These are phyloP conservation scores for Fibroporia radiculosa DNA, from an alignment of 768 basidiomycete genomes.

Conservation along the genomic window DNA sequence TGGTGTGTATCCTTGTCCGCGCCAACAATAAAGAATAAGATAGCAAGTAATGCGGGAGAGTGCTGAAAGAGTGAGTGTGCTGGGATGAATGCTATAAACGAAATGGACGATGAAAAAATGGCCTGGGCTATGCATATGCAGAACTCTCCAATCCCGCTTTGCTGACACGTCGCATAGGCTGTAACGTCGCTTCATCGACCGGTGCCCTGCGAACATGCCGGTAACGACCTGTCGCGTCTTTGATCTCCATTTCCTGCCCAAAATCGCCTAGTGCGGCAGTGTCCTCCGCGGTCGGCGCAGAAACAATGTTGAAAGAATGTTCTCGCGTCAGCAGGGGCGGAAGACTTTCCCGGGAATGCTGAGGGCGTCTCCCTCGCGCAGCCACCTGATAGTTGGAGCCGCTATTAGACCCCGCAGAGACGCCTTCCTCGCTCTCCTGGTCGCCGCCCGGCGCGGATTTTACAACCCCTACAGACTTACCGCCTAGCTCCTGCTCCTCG, in stretches of 20 bases:
- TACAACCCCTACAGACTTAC: slow-evolving; percentile 64
- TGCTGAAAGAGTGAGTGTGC: not conserved
- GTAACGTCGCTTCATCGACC: slow-evolving; percentile 80
- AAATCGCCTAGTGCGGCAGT: slow-evolving; percentile 49
- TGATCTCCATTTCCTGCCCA: slow-evolving; percentile 83
- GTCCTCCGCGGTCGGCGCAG: slow-evolving; percentile 20
- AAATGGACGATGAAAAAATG: not conserved
- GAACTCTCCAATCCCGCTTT: slow-evolving; percentile 86
- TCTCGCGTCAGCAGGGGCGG: slow-evolving; percentile 44
- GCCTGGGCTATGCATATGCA: slow-evolving; percentile 13
- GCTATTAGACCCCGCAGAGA: slow-evolving; percentile 11
- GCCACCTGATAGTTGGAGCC: slow-evolving; percentile 32
- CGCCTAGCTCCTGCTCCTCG: slow-evolving; percentile 83
- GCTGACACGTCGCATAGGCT: slow-evolving; percentile 84
- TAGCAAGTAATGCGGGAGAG: too few species aligned
- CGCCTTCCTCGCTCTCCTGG: slow-evolving; percentile 20
- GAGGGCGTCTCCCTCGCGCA: slow-evolving; percentile 44
- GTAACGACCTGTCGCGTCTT: slow-evolving; percentile 79
- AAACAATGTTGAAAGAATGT: slow-evolving; percentile 18
- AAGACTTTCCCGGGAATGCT: slow-evolving; percentile 68
- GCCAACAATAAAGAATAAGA: too few species aligned
- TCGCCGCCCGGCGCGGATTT: slow-evolving; percentile 30
- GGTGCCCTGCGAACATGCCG: slow-evolving; percentile 82
- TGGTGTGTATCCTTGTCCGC: not conserved
- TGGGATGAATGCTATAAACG: not conserved